Evolutionary conservation across 2,329 filamentous ascomycete species (phyloP).

Genomic region (Hortaea werneckii): DNA sequence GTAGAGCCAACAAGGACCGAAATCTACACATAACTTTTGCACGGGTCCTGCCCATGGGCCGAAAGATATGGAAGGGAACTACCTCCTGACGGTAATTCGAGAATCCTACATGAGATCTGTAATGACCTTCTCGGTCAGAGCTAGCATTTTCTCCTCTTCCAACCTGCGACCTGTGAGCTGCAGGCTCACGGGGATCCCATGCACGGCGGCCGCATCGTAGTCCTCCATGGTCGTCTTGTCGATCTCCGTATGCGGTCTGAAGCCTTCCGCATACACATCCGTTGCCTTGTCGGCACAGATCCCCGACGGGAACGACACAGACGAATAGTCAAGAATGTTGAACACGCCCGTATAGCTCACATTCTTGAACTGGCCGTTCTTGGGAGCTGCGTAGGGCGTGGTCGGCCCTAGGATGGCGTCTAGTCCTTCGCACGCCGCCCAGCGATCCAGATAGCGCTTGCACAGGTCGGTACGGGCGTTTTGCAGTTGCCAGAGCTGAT

Average conservation of each 20-base stretch:
- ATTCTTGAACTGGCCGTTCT: conserved; percentile 34
- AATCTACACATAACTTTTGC: no score
- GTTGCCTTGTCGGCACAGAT: conserved; percentile 29
- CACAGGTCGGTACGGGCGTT: conserved; percentile 33
- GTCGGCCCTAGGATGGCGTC: conserved; percentile 39
- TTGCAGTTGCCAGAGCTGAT: conserved; percentile 41
- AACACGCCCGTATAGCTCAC: conserved; percentile 35
- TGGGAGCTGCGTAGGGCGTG: conserved; percentile 34
- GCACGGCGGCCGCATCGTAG: conserved; percentile 26
- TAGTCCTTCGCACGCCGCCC: conserved; percentile 29
- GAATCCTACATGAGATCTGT: neutral
- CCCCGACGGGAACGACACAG: conserved; percentile 36
- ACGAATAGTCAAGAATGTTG: conserved; percentile 39
- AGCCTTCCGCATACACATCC: conserved; percentile 21
- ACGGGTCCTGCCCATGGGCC: no score
- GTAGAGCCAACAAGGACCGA: no score
- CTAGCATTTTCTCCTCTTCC: conserved; percentile 29
- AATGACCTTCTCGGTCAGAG: conserved; percentile 8
- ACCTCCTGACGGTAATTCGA: no score
- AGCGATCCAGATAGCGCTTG: conserved; percentile 36
- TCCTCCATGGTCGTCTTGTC: conserved; percentile 29
- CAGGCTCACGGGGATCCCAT: conserved; percentile 33
- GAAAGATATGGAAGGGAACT: no score
- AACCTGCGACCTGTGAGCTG: conserved; percentile 24
- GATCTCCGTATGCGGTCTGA: conserved; percentile 26